Base-by-base conservation (phyloP, 2,329 filamentous ascomycete species). In the Apiospora rasikravindrae region DNA sequence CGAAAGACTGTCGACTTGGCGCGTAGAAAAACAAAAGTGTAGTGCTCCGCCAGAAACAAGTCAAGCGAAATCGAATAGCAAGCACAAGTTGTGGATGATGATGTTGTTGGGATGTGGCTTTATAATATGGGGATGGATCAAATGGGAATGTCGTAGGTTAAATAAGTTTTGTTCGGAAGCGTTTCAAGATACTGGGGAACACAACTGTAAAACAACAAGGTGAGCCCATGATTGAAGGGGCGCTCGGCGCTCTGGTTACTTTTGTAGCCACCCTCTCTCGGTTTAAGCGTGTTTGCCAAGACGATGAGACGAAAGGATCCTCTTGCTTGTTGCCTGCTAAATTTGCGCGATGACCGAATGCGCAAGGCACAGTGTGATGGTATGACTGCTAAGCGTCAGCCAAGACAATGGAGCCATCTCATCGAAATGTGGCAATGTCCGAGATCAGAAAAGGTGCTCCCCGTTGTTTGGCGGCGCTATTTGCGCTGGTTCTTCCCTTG, bases 381-480 rank as follows among this genome's bases (percentile, higher is more conserved):
- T 40, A 22, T 37, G 53, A 61, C 19, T 61, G 29, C 53, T 61
- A 14, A 64, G 57, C 57, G 57, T 64, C 57, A 64, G 57, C 57
- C 57, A 64, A 64, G 57, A 64, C 57, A 40, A 7, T n/a, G 33
- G 29, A 64, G 24, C 13, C 53, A 22, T 61, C 29, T 33, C 53
- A 61, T 61, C 53, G 29, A 16, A 19, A n/a, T 51, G 29, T 64
- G 57, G 57, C 57, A 64, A 64, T 64, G 33, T 40, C 33, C 33
- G 8, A 37, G 53, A 19, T 22, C 53, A 61, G 53, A 14, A 22
- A 37, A 22, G 53, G 53, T 33, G 10, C 29, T 42, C 29, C 26
- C 26, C 26, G 26, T 22, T 29, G 16, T 37, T 22, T 61, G 16
- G 53, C 7, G 29, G 29, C 26, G 53, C 53, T 61, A 33, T 33